Evolutionary conservation across 345 rosid genomes (phyloP).

Genomic region (Lepidium didymum): DNA sequence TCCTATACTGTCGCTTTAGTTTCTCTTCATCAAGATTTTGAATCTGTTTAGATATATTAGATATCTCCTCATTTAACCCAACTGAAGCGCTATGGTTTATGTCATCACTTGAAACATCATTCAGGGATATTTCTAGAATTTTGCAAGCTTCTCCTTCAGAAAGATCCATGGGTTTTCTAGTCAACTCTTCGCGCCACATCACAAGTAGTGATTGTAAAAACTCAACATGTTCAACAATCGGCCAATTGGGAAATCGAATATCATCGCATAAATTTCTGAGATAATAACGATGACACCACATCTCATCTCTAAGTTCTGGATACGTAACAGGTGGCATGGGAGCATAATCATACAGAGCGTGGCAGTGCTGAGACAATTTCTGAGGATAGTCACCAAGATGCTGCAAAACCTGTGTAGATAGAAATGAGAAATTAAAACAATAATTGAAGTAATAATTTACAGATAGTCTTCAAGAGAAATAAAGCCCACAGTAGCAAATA

Average conservation of each 20-base stretch:
- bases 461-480: not conserved
- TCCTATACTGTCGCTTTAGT: conserved; percentile 98
- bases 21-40: conserved; percentile 99
- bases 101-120: conserved; percentile 62
- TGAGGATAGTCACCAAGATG: conserved; percentile 99
- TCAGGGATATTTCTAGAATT: conserved; percentile 80
- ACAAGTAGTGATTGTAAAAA: conserved; percentile 86
- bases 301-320: conserved; percentile 97
- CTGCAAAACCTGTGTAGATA: conserved; percentile 76
- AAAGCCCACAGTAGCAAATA: not conserved
- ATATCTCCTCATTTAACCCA: conserved; percentile 44
- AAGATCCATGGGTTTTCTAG: conserved; percentile 96
- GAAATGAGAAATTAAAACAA: not conserved
- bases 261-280: conserved; percentile 92
- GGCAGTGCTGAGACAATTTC: conserved; percentile 96
- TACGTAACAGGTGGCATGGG: conserved; percentile 99
- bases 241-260: conserved; percentile 94
- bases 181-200: conserved; percentile 99
- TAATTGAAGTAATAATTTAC: not conserved
- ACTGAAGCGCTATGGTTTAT: conserved; percentile 29
- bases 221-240: conserved; percentile 96
- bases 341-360: conserved; percentile 89
- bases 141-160: conserved; percentile 98
- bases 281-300: conserved; percentile 99
- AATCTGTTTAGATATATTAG: conserved; percentile 72